A percentile compares a stretch with the other conserved stretches of the same genome.
Conservation (phyloP, 2,329 filamentous ascomycete species). For the Claviceps purpurea region DNA sequence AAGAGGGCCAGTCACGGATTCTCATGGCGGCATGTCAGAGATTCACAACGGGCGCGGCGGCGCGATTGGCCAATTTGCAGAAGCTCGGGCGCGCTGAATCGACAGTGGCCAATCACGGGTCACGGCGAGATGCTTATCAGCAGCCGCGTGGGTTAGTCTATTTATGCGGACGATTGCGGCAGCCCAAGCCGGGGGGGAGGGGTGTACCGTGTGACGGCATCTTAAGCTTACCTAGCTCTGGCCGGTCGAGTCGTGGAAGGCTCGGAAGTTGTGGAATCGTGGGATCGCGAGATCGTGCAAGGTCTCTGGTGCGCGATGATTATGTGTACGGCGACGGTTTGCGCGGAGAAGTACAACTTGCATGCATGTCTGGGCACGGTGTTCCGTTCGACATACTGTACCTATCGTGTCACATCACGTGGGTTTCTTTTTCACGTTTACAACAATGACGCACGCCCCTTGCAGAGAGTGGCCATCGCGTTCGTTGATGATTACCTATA, state of each 20-base stretch:
- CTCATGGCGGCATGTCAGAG: slow-evolving; percentile 2
- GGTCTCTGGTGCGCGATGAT: no score
- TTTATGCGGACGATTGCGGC: neutral
- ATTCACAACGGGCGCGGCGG: neutral
- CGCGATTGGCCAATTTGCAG: neutral
- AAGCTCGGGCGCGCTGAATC: neutral
- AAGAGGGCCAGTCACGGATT: slow-evolving; percentile 5
- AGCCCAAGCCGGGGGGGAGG: neutral
- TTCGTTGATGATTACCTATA: no score
- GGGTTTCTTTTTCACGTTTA: neutral
- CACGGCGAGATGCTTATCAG: slow-evolving; percentile 4
- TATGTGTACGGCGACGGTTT: neutral
- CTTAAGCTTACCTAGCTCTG: neutral
- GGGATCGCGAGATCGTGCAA: no score
- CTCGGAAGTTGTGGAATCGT: no score
- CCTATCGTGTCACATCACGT: neutral
- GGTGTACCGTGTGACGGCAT: neutral
- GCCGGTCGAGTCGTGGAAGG: neutral
- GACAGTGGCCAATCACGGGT: slow-evolving; percentile 1
- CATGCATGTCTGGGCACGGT: no score
- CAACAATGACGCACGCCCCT: neutral
- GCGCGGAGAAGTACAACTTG: no score
- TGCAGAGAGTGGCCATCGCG: no score
- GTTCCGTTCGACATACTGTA: no score
- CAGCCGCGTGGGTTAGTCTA: neutral